Base-by-base conservation (phyloP, 2,329 filamentous ascomycete species). In the Metarhizium album region DNA sequence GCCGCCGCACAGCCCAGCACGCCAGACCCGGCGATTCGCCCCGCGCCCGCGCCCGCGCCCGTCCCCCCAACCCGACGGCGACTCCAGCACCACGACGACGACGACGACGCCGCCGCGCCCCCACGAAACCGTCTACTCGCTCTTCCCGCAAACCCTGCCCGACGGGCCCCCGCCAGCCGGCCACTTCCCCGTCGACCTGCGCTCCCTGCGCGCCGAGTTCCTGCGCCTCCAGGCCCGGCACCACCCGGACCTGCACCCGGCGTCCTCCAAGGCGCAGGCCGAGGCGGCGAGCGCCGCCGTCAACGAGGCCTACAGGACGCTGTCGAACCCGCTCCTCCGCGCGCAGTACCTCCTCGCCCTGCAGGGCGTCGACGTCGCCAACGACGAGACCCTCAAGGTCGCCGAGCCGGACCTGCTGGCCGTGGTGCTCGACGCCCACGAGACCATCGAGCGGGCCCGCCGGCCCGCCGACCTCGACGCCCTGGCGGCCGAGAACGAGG, bases 271-370 rank as follows among this genome's bases (percentile, higher is more conserved):
- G 70, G 59, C 70, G 59, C 61, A 77, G 46, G 89, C 90, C 20
- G 87, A 94, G 66, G 86, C 82, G 0, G 73, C 83, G n/a, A 93
- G 86, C 9, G 80, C 88, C 7, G 78, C 80, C 24, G 90, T 97
- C 66, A 97, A 97, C 74, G 84, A 90, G 57, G 93, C 93, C 1
- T 97, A 94, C 75, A 84, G 82, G 62, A 95, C 90, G 2, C 78
- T 98, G 1, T 73, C 79, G 47, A 80, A 84, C 58, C 90, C 93
- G 16, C 73, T 98, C 13, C 68, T 80, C 46, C 81, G 93, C 23
- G 90, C 91, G n/a, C 89, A 96, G 66, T 95, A 97, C 65, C 71
- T 97, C 5, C 78, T 97, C 3, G 70, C 84, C 53, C 76, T 83
- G 49, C 77, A 83, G 40, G 88, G 84, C 0, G 78, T 90, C 20